Percentiles rank a stretch among this genome's conserved stretches.
Conservation (phyloP, 2,329 filamentous ascomycete genomes). For the Thielaviopsis punctulata region DNA sequence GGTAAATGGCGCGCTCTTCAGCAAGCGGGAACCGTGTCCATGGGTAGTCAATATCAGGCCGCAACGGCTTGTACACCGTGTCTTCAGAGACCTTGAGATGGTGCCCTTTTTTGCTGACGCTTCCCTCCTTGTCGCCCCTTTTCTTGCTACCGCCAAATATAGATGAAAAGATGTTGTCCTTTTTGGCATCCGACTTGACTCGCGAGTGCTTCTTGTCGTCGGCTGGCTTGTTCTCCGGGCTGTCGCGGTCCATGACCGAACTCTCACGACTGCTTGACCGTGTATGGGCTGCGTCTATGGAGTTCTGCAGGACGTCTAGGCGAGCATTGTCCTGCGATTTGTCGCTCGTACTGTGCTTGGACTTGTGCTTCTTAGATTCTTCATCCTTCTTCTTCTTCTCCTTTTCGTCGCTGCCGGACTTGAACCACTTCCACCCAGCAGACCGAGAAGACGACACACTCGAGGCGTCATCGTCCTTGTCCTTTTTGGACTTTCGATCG, state of each 20-base stretch:
- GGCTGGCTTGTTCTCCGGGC: slow-evolving; percentile 51
- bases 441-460: slow-evolving; percentile 50
- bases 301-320: slow-evolving; percentile 72
- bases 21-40: slow-evolving; percentile 92
- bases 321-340: slow-evolving; percentile 55
- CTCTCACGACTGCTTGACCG: slow-evolving; percentile 59
- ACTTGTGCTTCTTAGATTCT: slow-evolving; percentile 50
- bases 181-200: slow-evolving; percentile 64
- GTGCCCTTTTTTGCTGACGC: slow-evolving; percentile 47
- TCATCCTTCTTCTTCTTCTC: slow-evolving; percentile 45
- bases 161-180: slow-evolving; percentile 85
- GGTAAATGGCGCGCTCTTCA: slow-evolving; percentile 91
- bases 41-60: slow-evolving; percentile 82
- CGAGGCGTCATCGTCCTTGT: slow-evolving; percentile 45
- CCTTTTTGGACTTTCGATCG: slow-evolving; percentile 62
- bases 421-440: slow-evolving; percentile 64
- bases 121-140: slow-evolving; percentile 60
- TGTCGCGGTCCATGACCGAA: slow-evolving; percentile 65
- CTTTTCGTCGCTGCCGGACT: slow-evolving; percentile 53
- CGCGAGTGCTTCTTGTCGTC: slow-evolving; percentile 75
- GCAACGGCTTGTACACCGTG: slow-evolving; percentile 50
- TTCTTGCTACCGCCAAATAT: slow-evolving; percentile 85
- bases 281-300: slow-evolving; percentile 47
- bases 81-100: slow-evolving; percentile 68
- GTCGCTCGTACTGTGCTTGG: slow-evolving; percentile 37